Conservation (phyloP, 2,329 filamentous ascomycete genomes). For the Colletotrichum plurivorum region DNA sequence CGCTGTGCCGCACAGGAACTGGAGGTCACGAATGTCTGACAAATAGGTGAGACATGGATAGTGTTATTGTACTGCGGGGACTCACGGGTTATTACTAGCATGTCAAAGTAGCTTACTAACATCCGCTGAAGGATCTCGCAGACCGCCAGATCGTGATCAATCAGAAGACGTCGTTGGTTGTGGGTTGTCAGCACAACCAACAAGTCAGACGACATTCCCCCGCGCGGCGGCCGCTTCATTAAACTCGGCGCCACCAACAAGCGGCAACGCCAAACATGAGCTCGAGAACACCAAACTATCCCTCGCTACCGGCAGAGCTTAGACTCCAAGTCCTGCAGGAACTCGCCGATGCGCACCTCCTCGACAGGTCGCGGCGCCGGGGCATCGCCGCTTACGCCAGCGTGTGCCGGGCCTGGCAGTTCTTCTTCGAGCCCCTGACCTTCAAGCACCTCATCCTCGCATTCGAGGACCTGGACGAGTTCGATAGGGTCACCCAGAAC, state of each 20-base stretch:
- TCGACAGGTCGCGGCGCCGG: neutral
- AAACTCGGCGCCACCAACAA: neutral
- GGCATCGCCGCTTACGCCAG: conserved; percentile 12
- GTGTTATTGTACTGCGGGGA: neutral
- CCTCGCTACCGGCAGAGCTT: conserved; percentile 9
- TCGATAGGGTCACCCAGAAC: neutral
- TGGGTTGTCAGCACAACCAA: no score
- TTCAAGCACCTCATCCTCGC: neutral
- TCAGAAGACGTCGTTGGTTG: no score
- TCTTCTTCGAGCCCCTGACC: neutral
- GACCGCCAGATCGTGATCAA: neutral
- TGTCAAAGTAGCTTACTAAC: neutral
- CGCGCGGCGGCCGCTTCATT: neutral
- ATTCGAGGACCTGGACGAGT: neutral
- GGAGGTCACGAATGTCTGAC: no score
- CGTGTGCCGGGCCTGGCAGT: conserved; percentile 9
- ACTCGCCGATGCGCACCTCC: neutral
- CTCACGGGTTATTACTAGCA: neutral
- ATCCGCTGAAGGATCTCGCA: neutral
- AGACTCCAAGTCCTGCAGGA: neutral
- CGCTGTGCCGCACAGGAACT: no score
- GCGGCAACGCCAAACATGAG: neutral
- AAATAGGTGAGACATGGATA: no score
- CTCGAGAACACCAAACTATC: neutral
- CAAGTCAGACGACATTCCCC: no score